phyloP scores from a whole-genome alignment of 345 rosid species.

The Bretschneidera sinensis region DNA sequence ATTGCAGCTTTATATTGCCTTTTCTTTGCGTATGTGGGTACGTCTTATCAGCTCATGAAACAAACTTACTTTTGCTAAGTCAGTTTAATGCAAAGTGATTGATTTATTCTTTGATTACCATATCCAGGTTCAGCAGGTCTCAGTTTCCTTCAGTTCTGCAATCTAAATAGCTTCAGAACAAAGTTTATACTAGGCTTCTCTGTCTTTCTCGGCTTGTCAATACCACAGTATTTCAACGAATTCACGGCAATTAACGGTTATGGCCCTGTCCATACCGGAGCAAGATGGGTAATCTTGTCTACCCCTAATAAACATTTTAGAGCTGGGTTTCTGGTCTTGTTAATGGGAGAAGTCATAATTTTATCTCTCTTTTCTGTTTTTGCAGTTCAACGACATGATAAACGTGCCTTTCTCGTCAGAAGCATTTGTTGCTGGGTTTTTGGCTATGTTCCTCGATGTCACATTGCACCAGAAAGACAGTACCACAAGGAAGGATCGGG shows the following conservation, averaged over 20 bases:
- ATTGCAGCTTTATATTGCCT: conserved; percentile 66
- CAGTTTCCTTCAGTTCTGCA: conserved; percentile 81
- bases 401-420: conserved; percentile 90
- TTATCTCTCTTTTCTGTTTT: conserved; percentile 3
- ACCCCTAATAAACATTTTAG: not conserved
- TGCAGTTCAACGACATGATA: conserved; percentile 95
- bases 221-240: conserved; percentile 87
- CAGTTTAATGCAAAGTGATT: not conserved
- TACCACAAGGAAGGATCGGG: conserved; percentile 65
- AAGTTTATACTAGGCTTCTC: conserved; percentile 81
- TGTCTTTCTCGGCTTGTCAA: conserved; percentile 73
- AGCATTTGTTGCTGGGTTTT: conserved; percentile 73
- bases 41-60: conserved; percentile 17
- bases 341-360: not conserved
- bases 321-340: too few species aligned
- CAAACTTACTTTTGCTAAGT: not conserved
- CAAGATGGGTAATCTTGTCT: conserved; percentile 53
- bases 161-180: conserved; percentile 76
- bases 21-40: conserved; percentile 83
- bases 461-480: conserved; percentile 58
- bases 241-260: conserved; percentile 45
- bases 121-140: conserved; percentile 68
- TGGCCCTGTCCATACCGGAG: conserved; percentile 57
- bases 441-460: conserved; percentile 66
- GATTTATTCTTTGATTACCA: not conserved